These are phyloP conservation scores for Penicillium alfredii DNA, from an alignment of 495 filamentous ascomycete genomes.

Conservation along the genomic window DNA sequence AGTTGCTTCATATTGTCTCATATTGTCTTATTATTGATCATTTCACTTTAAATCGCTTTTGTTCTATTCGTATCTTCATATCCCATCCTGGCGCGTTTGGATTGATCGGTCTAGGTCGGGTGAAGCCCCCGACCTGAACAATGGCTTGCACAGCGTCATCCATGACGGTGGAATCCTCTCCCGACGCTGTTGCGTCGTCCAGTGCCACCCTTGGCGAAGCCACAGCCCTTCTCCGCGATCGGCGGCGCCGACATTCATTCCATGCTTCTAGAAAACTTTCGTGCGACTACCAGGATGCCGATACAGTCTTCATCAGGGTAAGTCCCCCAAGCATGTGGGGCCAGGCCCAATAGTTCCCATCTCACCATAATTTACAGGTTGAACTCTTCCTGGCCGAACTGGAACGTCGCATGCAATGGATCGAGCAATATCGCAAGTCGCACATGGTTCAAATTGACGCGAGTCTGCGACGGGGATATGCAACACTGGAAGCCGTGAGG, in stretches of 20 bases:
- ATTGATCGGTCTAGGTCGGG: constrained; percentile 5
- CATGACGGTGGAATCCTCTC: constrained; percentile 41
- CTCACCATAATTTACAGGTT: constrained; percentile 46
- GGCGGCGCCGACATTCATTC: constrained; percentile 60
- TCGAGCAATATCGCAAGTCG: constrained; percentile 81
- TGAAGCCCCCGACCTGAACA: constrained; percentile 7
- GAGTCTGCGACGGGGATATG: constrained; percentile 73
- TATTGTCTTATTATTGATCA: no score
- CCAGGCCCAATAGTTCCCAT: constrained; percentile 9
- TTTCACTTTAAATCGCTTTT: no score
- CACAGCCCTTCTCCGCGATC: constrained; percentile 35
- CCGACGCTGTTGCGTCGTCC: constrained; percentile 27
- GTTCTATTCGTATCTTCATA: no score
- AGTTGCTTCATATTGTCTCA: no score
- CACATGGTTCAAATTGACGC: constrained; percentile 75
- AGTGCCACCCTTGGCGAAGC: constrained; percentile 31
- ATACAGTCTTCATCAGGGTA: constrained; percentile 61
- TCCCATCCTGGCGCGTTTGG: no score
- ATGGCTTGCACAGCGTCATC: constrained; percentile 46
- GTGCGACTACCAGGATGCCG: constrained; percentile 56
- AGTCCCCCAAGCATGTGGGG: constrained; percentile 2
- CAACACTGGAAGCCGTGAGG: constrained; percentile 79
- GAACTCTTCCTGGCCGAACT: constrained; percentile 88
- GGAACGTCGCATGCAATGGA: constrained; percentile 76
- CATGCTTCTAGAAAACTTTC: constrained; percentile 55